A percentile compares a stretch with the other conserved stretches of the same genome.
Conservation (phyloP, 1,284 basidiomycete genomes). For the Pisolithus thermaeus region DNA sequence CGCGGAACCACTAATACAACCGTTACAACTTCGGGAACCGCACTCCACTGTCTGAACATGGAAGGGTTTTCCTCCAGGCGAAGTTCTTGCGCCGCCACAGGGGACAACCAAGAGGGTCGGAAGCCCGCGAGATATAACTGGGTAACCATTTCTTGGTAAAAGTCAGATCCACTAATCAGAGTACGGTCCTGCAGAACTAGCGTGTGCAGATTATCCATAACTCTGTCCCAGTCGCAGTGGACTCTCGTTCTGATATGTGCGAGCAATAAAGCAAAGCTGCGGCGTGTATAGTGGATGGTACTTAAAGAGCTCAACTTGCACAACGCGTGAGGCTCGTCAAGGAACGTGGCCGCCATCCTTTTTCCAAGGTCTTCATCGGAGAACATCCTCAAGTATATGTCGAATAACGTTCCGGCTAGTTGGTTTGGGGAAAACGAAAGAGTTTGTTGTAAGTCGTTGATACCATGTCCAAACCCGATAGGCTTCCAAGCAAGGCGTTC, state of each 20-base stretch:
- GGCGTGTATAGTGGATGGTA: conserved; percentile 25
- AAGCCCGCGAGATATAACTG: conserved; percentile 32
- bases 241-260: too few relatives aligned
- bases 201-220: too few relatives aligned
- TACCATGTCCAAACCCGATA: conserved; percentile 8
- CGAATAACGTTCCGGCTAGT: conserved; percentile 39
- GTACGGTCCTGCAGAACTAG: background rate
- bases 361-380: conserved; percentile 14
- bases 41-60: conserved; percentile 19
- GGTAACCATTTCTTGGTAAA: conserved; percentile 39
- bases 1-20: conserved; percentile 22
- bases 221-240: too few relatives aligned
- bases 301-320: background rate
- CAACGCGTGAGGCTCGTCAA: conserved; percentile 1
- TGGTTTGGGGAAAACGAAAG: conserved; percentile 25
- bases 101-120: conserved; percentile 14
- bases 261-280: too few relatives aligned
- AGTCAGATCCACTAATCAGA: conserved; percentile 29
- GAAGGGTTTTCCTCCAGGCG: conserved; percentile 1
- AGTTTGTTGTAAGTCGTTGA: background rate
- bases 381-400: conserved; percentile 48
- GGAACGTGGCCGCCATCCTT: conserved; percentile 6
- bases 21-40: conserved; percentile 19
- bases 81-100: conserved; percentile 7
- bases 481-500: conserved; percentile 40